Evolutionary conservation across 2,329 filamentous ascomycete genomes (phyloP).

Genomic region (Fusarium sp.): DNA sequence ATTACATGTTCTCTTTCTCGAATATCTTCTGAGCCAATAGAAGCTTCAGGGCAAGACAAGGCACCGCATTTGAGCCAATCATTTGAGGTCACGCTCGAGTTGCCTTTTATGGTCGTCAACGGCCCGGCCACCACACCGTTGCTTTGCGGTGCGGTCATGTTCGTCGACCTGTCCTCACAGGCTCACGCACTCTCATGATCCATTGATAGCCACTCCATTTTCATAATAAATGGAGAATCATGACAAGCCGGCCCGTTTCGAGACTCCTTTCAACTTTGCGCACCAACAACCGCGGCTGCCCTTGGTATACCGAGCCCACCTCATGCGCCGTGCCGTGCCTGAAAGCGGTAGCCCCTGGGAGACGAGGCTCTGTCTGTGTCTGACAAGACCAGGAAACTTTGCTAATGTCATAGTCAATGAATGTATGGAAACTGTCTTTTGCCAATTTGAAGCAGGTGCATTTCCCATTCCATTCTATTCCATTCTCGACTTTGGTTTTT

Average conservation of each 20-base stretch:
- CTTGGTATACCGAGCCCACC: slow-evolving; percentile 36
- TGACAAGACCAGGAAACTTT: not conserved
- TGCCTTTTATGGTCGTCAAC: slow-evolving; percentile 25
- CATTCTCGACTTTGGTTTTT: slow-evolving; percentile 3
- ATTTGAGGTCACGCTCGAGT: slow-evolving; percentile 11
- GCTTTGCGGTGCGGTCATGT: not conserved
- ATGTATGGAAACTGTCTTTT: slow-evolving; percentile 17
- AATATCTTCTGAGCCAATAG: not conserved
- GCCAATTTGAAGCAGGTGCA: slow-evolving; percentile 27
- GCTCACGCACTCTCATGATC: not conserved
- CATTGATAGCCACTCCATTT: slow-evolving; percentile 5
- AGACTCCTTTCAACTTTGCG: slow-evolving; percentile 6
- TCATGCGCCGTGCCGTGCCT: slow-evolving; percentile 2
- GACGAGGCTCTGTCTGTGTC: slow-evolving; percentile 1
- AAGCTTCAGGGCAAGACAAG: slow-evolving; percentile 22
- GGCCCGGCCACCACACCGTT: not conserved
- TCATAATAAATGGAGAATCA: slow-evolving; percentile 29
- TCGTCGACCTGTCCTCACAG: not conserved
- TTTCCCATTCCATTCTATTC: slow-evolving; percentile 15
- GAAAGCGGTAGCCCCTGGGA: not conserved
- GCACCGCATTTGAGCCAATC: slow-evolving; percentile 17
- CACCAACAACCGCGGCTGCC: slow-evolving; percentile 36
- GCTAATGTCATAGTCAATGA: slow-evolving; percentile 6
- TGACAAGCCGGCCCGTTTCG: slow-evolving; percentile 32
- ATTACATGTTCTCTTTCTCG: not conserved